Evolutionary conservation across 495 filamentous ascomycete genomes (phyloP), one percentile per base, ranked within the genome.

Genomic region (Neurospora sp.): DNA sequence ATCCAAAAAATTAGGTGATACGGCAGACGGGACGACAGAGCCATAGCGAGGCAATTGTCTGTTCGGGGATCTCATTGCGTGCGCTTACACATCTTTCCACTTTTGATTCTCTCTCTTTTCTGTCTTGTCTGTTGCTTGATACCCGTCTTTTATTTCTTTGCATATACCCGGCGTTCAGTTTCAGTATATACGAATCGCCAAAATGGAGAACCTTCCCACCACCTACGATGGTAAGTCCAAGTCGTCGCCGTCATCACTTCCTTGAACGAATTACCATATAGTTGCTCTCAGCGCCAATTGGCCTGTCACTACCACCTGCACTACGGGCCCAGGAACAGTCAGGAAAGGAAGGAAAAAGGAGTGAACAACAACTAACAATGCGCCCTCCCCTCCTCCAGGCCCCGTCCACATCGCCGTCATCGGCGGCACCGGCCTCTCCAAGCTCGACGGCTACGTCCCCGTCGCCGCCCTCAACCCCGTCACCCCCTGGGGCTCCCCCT

Each of bases 401-500:
- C 88, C 92, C 71, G 90, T 98, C 82, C 89, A 87, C 77, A 97
- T 99, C 81, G 96, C 93, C 83, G 94, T 99, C 74, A 98, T 99
- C 73, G 96, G 96, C 80, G 96, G 96, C 77, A 99, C 96, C 49
- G 96, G 96, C 71, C 91, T 99, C 82, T 89, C 80, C 86, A 87
- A 84, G 70, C 85, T 89, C 73, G 83, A 85, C n/a, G 87, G 87
- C 78, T 98, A 96, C 87, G 89, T 86, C 23, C 93, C 93, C 77
- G 89, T 96, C 75, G 94, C 95, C 20, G 87, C 85, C 20, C 82
- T 98, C 74, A 87, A 86, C 71, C 81, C 90, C 72, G 77, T 82
- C 12, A 99, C 96, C 3, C 96, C 96, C n/a, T 99, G 96, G 95
- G 96, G 96, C 75, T 79, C 83, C 9, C 93, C 96, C 23, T 97